These are phyloP conservation scores for Mycena olivaceomarginata DNA, from an alignment of 768 basidiomycete species.

Conservation along the genomic window DNA sequence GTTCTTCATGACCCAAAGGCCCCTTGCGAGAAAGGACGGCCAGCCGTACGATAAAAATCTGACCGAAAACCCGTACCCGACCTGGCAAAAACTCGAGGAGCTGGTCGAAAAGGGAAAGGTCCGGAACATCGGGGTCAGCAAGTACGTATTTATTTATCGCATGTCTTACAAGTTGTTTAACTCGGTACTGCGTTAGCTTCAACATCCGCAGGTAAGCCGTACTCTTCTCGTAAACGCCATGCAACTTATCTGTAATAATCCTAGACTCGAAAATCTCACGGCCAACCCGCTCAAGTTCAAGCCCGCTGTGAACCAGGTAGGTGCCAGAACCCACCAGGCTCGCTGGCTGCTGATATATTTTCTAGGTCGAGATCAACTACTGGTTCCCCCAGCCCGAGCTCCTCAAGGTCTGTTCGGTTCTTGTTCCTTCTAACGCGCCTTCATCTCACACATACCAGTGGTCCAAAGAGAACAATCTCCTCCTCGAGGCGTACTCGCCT, in stretches of 20 bases:
- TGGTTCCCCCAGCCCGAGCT: conserved; percentile 88
- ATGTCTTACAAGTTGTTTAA: not conserved
- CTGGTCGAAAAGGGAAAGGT: conserved; percentile 86
- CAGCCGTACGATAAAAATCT: conserved; percentile 73
- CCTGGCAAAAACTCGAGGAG: conserved; percentile 89
- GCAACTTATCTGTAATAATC: conserved; percentile 43
- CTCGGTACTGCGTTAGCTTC: conserved; percentile 62
- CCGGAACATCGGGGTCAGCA: conserved; percentile 90
- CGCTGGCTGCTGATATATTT: not conserved
- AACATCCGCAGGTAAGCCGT: conserved; percentile 70
- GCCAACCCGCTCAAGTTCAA: conserved; percentile 75
- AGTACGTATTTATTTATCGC: conserved; percentile 62
- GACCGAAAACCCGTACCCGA: conserved; percentile 83
- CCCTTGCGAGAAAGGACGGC: conserved; percentile 77
- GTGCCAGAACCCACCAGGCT: not conserved
- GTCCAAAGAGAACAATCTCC: conserved; percentile 77
- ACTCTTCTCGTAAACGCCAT: not conserved
- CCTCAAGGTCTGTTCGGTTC: conserved; percentile 67
- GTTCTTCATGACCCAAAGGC: conserved; percentile 60
- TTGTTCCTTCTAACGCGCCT: not conserved
- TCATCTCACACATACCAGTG: conserved; percentile 63
- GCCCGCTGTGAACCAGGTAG: conserved; percentile 82
- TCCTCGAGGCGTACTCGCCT: conserved; percentile 88
- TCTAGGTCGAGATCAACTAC: conserved; percentile 81
- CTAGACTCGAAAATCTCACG: conserved; percentile 76